These are phyloP conservation scores for Camelina sativa DNA, from an alignment of 345 rosid species.

Conservation along the genomic window DNA sequence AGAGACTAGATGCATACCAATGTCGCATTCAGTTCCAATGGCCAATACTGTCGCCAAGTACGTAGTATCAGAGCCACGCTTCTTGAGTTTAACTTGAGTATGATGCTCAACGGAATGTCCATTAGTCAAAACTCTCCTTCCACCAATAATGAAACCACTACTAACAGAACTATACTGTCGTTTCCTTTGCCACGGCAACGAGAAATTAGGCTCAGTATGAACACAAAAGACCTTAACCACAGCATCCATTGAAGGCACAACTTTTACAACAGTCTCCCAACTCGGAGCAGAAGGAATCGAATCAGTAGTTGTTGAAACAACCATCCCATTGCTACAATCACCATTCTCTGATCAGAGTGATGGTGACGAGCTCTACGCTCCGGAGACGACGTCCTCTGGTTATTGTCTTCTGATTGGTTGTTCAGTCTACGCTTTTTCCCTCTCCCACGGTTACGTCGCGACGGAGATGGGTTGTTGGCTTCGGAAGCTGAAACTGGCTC, in stretches of 20 bases:
- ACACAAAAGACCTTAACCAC: slow-evolving; percentile 94
- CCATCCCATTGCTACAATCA: slow-evolving; percentile 44
- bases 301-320: slow-evolving; percentile 29
- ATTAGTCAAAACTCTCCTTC: slow-evolving; percentile 82
- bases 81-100: slow-evolving; percentile 90
- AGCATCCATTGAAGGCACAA: slow-evolving; percentile 82
- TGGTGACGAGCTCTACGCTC: slow-evolving; percentile 44
- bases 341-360: slow-evolving; percentile 43
- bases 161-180: slow-evolving; percentile 87
- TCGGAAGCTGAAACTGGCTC: slow-evolving; percentile 44
- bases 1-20: slow-evolving; percentile 53
- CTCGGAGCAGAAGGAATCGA: slow-evolving; percentile 52
- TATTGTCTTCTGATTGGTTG: slow-evolving; percentile 40
- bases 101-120: slow-evolving; percentile 96
- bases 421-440: slow-evolving; percentile 49
- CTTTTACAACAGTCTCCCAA: slow-evolving; percentile 78
- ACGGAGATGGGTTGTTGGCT: slow-evolving; percentile 40
- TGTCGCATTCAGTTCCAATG: slow-evolving; percentile 91
- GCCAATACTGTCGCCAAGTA: slow-evolving; percentile 88
- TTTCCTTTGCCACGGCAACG: slow-evolving; percentile 91
- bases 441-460: slow-evolving; percentile 58
- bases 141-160: slow-evolving; percentile 77
- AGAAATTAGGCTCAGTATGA: slow-evolving; percentile 92
- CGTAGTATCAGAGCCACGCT: slow-evolving; percentile 90
- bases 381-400: slow-evolving; percentile 34